Conservation (phyloP, 768 basidiomycete species). For the Thelephora aurantiotincta region DNA sequence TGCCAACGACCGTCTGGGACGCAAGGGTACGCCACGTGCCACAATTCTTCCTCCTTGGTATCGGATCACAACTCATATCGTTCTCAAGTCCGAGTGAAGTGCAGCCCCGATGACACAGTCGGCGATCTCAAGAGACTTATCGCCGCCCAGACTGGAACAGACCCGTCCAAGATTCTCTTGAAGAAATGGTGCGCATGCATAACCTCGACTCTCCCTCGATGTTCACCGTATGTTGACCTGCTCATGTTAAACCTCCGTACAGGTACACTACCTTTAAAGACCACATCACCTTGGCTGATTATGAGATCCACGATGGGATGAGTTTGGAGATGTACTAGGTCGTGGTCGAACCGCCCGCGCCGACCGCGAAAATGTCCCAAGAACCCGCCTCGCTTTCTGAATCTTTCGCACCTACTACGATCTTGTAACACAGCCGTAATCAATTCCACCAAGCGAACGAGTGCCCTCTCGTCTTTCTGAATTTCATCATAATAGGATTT, state of each 20-base stretch:
- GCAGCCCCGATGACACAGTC: slow-evolving; percentile 89
- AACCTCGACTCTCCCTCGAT: background rate
- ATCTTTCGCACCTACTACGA: too few species aligned
- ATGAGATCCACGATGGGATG: slow-evolving; percentile 89
- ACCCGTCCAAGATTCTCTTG: slow-evolving; percentile 70
- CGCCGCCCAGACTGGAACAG: slow-evolving; percentile 90
- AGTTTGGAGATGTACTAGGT: slow-evolving; percentile 79
- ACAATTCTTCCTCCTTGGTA: background rate
- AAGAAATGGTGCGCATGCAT: slow-evolving; percentile 78
- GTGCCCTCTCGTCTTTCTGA: too few species aligned
- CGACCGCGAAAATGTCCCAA: too few species aligned
- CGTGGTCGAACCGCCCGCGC: background rate
- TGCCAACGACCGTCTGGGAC: slow-evolving; percentile 89
- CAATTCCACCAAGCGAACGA: too few species aligned
- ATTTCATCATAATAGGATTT: too few species aligned
- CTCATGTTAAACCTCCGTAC: background rate
- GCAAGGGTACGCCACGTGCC: slow-evolving; percentile 57
- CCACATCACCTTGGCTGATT: slow-evolving; percentile 85
- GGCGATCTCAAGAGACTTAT: slow-evolving; percentile 97
- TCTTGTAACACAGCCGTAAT: too few species aligned
- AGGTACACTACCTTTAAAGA: slow-evolving; percentile 97
- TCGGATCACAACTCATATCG: background rate
- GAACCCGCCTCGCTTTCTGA: too few species aligned
- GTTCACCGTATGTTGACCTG: background rate
- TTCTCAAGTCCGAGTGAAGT: slow-evolving; percentile 71